Base-by-base conservation (phyloP, 2,329 filamentous ascomycete genomes). In the Cylindrodendrum hubeiense region DNA sequence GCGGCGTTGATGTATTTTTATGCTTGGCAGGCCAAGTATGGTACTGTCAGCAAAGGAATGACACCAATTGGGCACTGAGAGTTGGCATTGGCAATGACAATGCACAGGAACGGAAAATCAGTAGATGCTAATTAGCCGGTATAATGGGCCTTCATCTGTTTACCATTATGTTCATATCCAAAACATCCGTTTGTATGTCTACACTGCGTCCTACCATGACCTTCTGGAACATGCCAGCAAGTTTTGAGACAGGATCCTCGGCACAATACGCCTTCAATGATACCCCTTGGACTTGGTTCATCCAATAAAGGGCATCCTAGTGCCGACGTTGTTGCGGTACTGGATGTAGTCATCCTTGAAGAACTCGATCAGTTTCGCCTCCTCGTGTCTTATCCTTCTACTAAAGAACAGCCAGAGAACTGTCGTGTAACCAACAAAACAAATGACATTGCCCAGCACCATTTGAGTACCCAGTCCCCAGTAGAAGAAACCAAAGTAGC, bases 401-500 rank as follows among this genome's bases (percentile, higher is more conserved):
- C 84, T 86, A 77, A 99, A 99, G 79, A 99, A 99, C 65, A 83
- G 85, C 93, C 93, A 98, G 71, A 99, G 79, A 17, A 97, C 91
- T 8, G 86, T 78, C 0, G 88, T 81, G 82, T 97, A 98, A 2
- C 81, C 92, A 7, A 90, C 71, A 62, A 97, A 89, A 77, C 94
- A 97, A 2, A 97, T 70, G 9, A 87, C 81, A 80, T 99, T 99
- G 19, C 95, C 95, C 68, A 98, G 85, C 59, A 97, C 89, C 46
- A 98, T 76, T 84, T 99, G 96, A 13, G 95, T 97, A 5, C 96
- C 96, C n/a, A 98, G 76, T 0, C 93, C 94, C 95, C 95, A 99
- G 90, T 94, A 98, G 80, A 97, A 99, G 83, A 98, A 99, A 4
- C 95, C 96, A 82, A 98, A 98, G 81, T 99, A 99, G 64, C 92